A percentile compares a stretch with the other conserved stretches of the same genome.
These are phyloP conservation scores for Pseudomonodictys pantanalensis DNA, from an alignment of 495 filamentous ascomycete genomes.

Conservation along the genomic window DNA sequence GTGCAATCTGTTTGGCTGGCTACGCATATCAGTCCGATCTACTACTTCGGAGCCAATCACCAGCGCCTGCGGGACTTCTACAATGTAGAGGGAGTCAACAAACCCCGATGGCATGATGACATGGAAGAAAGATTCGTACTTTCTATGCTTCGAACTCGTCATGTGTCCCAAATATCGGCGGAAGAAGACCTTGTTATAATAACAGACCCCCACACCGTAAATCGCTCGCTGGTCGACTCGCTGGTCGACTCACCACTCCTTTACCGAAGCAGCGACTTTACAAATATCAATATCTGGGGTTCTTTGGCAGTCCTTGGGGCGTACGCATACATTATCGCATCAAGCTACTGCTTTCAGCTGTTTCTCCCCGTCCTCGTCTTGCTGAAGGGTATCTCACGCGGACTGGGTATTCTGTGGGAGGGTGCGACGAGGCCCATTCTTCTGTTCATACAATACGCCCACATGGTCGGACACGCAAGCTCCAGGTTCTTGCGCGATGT, in stretches of 20 bases:
- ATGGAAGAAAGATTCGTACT: not conserved
- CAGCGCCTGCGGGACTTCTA: too few species aligned
- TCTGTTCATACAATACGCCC: too few species aligned
- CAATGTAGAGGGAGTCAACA: too few species aligned
- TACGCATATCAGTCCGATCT: too few species aligned
- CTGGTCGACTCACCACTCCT: not conserved
- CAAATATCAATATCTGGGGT: slow-evolving; percentile 1
- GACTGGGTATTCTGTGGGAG: too few species aligned
- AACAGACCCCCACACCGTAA: not conserved
- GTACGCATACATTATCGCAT: not conserved
- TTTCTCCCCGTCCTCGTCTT: not conserved
- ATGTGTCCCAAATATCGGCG: not conserved
- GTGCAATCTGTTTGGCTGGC: too few species aligned
- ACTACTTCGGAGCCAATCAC: too few species aligned
- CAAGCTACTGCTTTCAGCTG: not conserved
- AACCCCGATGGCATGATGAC: not conserved
- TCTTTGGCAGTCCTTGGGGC: not conserved
- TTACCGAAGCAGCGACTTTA: not conserved
- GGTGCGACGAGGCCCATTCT: too few species aligned
- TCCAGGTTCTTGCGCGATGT: too few species aligned
- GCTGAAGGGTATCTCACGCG: too few species aligned
- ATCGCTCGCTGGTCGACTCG: too few species aligned
- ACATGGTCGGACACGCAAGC: too few species aligned
- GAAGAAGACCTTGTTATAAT: not conserved
- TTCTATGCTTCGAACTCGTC: not conserved